phyloP scores from a whole-genome alignment of 768 basidiomycete species.

The Phylloporus scabripes region DNA sequence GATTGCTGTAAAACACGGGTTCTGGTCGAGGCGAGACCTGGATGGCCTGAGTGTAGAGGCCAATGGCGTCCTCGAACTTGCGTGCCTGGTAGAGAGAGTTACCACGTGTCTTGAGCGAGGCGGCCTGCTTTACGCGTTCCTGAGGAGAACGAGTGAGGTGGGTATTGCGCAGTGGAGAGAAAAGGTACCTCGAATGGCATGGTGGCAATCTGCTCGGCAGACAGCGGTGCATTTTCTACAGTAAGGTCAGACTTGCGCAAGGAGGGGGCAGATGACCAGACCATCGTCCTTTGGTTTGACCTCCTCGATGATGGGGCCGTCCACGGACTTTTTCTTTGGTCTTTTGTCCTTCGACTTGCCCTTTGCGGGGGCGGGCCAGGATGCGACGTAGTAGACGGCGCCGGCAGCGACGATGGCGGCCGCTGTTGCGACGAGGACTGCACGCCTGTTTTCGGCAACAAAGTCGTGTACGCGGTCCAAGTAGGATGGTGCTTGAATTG shows the following conservation, averaged over 20 bases:
- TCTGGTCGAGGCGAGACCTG: conserved; percentile 71
- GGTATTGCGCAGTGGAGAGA: not conserved
- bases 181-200: conserved; percentile 53
- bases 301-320: conserved; percentile 82
- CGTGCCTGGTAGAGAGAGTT: conserved; percentile 64
- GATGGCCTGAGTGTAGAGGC: conserved; percentile 72
- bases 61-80: conserved; percentile 53
- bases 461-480: conserved; percentile 64
- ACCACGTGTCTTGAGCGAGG: conserved; percentile 62
- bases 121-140: conserved; percentile 63
- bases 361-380: conserved; percentile 35
- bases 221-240: conserved; percentile 40
- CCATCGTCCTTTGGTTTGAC: conserved; percentile 41
- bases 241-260: conserved; percentile 4
- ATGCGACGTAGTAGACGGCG: conserved; percentile 66
- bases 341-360: conserved; percentile 44
- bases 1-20: conserved; percentile 94
- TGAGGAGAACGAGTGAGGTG: conserved; percentile 26
- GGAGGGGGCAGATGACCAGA: conserved; percentile 12
- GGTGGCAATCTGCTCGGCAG: conserved; percentile 50
- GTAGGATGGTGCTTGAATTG: conserved; percentile 28
- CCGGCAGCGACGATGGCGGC: conserved; percentile 67
- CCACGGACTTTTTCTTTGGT: conserved; percentile 49
- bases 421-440: conserved; percentile 65
- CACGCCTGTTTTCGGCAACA: conserved; percentile 73